Conservation (phyloP, 257 asterid species). For the Fraxinus cuspidata region DNA sequence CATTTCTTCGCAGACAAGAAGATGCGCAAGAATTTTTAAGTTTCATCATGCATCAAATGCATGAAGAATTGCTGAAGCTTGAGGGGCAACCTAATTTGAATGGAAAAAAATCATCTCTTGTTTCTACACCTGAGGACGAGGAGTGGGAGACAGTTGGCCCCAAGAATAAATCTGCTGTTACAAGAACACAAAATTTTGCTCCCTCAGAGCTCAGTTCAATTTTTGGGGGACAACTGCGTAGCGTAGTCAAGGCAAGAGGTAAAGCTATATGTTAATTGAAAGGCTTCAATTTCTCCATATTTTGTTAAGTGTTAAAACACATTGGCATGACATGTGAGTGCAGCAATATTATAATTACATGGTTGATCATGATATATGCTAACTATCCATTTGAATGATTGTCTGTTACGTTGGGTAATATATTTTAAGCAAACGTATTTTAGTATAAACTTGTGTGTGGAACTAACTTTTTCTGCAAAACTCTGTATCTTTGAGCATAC, state of each 20-base stretch:
- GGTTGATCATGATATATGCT: neutral
- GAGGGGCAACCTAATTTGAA: conserved; percentile 59
- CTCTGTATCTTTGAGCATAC: neutral
- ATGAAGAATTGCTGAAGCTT: conserved; percentile 83
- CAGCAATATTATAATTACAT: neutral
- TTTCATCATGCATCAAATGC: conserved; percentile 88
- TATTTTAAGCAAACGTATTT: neutral
- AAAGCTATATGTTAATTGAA: conserved; percentile 17
- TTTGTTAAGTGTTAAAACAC: neutral
- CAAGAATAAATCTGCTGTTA: conserved; percentile 93
- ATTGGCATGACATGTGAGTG: conserved; percentile 6
- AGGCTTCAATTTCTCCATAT: neutral
- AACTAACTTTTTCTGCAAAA: neutral
- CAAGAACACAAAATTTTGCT: conserved; percentile 73
- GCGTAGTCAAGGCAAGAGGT: conserved; percentile 88
- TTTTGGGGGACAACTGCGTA: conserved; percentile 80
- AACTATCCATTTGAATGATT: neutral
- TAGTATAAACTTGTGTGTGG: neutral
- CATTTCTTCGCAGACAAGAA: conserved; percentile 68
- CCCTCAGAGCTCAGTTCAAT: conserved; percentile 79
- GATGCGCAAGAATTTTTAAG: conserved; percentile 93
- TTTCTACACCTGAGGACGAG: conserved; percentile 78
- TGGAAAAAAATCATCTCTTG: conserved; percentile 60
- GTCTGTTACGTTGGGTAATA: neutral
- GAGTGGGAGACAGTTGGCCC: conserved; percentile 99